Conservation (phyloP, 495 filamentous ascomycete genomes). For the Penicillium herquei region DNA sequence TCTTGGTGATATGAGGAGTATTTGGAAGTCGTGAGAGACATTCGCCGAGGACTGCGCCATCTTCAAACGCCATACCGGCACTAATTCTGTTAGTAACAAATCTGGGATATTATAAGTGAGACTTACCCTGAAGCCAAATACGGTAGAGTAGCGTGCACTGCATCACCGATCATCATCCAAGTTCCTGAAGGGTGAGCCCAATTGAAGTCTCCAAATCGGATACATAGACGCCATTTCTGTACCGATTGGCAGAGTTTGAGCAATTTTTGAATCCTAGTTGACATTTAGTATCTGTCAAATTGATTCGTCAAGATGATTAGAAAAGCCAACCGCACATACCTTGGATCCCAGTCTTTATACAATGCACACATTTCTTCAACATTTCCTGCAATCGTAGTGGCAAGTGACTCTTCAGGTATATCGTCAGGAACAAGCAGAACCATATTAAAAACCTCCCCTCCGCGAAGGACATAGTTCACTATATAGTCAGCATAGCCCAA, state of each 20-base stretch:
- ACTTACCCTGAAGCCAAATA: conserved; percentile 52
- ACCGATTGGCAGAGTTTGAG: conserved; percentile 47
- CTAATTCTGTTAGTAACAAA: conserved; percentile 17
- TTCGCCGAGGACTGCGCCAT: conserved; percentile 50
- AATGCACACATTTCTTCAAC: conserved; percentile 65
- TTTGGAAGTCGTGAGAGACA: conserved; percentile 40
- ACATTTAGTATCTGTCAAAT: neutral
- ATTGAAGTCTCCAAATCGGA: conserved; percentile 49
- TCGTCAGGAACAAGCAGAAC: conserved; percentile 70
- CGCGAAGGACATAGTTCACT: conserved; percentile 62
- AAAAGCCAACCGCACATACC: conserved; percentile 35
- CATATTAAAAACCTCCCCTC: conserved; percentile 63
- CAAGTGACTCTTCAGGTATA: conserved; percentile 51
- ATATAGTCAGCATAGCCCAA: neutral
- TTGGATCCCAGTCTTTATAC: conserved; percentile 59
- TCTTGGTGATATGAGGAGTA: conserved; percentile 19
- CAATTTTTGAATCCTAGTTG: conserved; percentile 32
- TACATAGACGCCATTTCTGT: conserved; percentile 65
- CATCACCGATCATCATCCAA: conserved; percentile 61
- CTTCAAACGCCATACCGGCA: conserved; percentile 49
- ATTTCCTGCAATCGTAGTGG: conserved; percentile 50
- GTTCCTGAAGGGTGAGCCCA: conserved; percentile 55
- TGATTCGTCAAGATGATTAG: neutral
- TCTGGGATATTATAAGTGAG: neutral
- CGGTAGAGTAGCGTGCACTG: conserved; percentile 63